Evolutionary conservation across 2,329 filamentous ascomycete genomes (phyloP), one percentile per base, ranked within the genome.

Genomic region (Fusarium sp.): DNA sequence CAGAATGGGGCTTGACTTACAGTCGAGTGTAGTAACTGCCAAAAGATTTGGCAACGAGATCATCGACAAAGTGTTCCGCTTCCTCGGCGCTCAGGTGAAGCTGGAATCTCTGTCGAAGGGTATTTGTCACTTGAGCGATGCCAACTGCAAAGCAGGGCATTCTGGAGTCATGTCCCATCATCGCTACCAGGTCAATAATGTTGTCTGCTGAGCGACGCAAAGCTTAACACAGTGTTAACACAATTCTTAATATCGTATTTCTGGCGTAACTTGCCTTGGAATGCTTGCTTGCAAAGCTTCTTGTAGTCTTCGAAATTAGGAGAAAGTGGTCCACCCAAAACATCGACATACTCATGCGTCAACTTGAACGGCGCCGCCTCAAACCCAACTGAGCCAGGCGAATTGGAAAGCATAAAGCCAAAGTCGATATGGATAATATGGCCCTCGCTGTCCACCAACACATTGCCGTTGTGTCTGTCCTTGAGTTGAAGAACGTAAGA

Each of bases 361-460:
- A 96, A 85, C 84, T 96, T 96, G 83, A 96, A 96, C 2, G 93
- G 93, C 9, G 93, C 93, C 20, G 93, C 93, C 82, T 96, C 93
- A 77, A 96, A 96, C 6, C 93, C 93, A 79, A 96, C 93, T 14
- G 91, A 92, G 1, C 93, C 93, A 0, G 93, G 93, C 3, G 93
- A 95, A 81, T 96, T 96, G 51, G 92, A 95, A 38, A 96, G 86
- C 92, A 96, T 95, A 80, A 96, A 96, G 61, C 93, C 93, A 81
- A 96, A 96, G 81, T 96, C 93, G 69, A 96, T 96, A 79, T 96
- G 93, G 68, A 96, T 91, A 63, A 95, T 95, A 79, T 96, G 93
- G 15, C 93, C 93, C 80, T 94, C 91, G 77, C 93, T 94, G 81
- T 95, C 93, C 77, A 96, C 92, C 67, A 96, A 87, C 20, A 96